Evolutionary conservation across 305 asterid genomes (phyloP).

Genomic region (Fraxinus ornus): DNA sequence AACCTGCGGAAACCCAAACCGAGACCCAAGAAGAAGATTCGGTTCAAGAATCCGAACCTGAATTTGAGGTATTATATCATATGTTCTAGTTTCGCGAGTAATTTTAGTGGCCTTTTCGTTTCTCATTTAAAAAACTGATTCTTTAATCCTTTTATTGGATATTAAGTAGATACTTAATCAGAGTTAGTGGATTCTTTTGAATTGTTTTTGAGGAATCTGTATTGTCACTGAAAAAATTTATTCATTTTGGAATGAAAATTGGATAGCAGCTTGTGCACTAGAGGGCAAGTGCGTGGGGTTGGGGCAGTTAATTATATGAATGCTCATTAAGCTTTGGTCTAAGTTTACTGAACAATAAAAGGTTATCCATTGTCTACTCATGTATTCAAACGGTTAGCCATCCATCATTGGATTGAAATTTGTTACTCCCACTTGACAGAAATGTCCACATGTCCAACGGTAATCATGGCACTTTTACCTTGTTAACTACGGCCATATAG

Average conservation of each 20-base stretch:
- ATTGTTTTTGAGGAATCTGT: not conserved
- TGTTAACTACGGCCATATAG: not conserved
- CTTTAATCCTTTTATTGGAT: not conserved
- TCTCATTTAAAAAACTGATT: not conserved
- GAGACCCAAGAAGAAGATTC: constrained; percentile 40
- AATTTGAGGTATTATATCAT: constrained; percentile 35
- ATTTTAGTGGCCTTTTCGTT: not conserved
- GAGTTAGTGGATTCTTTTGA: not conserved
- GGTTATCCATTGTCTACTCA: not conserved
- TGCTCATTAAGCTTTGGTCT: not conserved
- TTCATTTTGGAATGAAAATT: not conserved
- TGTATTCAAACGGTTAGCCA: not conserved
- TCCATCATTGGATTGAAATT: not conserved
- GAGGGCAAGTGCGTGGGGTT: not conserved
- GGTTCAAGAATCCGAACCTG: constrained; percentile 32
- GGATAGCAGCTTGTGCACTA: not conserved
- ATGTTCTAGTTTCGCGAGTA: not conserved
- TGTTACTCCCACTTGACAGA: not conserved
- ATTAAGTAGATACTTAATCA: not conserved
- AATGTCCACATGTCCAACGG: not conserved
- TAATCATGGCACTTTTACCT: not conserved
- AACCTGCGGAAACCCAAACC: constrained; percentile 36
- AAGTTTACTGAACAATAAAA: not conserved
- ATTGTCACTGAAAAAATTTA: not conserved
- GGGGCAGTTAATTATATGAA: not conserved